A percentile compares a stretch with the other conserved stretches of the same genome.
These are phyloP conservation scores for Saturnispora sekii DNA, from an alignment of 805 yeast genomes.

Conservation along the genomic window DNA sequence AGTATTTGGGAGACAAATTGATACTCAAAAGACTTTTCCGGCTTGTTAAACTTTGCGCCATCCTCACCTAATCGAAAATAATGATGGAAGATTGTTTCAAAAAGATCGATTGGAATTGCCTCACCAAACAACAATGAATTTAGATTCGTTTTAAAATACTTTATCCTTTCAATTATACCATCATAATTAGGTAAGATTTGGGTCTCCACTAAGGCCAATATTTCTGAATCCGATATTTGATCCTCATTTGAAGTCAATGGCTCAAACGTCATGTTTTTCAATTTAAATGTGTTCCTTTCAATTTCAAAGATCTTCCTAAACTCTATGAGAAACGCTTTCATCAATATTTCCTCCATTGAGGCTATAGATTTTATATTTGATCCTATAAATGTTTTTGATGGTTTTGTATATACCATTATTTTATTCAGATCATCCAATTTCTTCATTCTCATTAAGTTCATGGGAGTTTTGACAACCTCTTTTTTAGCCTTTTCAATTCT, in stretches of 20 bases:
- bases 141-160: slow-evolving; percentile 7
- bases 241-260: slow-evolving; percentile 1
- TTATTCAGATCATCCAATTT: not conserved
- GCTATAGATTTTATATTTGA: not conserved
- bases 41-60: slow-evolving; percentile 5
- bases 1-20: slow-evolving; percentile 10
- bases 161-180: slow-evolving; percentile 10
- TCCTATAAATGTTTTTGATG: not conserved
- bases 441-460: not conserved
- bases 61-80: slow-evolving; percentile 6
- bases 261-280: not conserved
- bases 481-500: no score
- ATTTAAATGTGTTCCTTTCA: slow-evolving; percentile 3
- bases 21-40: slow-evolving; percentile 9
- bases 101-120: slow-evolving; percentile 8
- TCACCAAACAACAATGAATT: slow-evolving; percentile 4
- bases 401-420: not conserved
- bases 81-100: slow-evolving; percentile 6
- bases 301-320: not conserved
- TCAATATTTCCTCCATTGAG: not conserved
- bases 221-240: not conserved
- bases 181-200: slow-evolving; percentile 5
- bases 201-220: not conserved
- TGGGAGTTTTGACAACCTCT: not conserved
- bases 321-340: not conserved